These are phyloP conservation scores for Sequoiadendron giganteum DNA, from an alignment of 75 land plant genomes.

Conservation along the genomic window DNA sequence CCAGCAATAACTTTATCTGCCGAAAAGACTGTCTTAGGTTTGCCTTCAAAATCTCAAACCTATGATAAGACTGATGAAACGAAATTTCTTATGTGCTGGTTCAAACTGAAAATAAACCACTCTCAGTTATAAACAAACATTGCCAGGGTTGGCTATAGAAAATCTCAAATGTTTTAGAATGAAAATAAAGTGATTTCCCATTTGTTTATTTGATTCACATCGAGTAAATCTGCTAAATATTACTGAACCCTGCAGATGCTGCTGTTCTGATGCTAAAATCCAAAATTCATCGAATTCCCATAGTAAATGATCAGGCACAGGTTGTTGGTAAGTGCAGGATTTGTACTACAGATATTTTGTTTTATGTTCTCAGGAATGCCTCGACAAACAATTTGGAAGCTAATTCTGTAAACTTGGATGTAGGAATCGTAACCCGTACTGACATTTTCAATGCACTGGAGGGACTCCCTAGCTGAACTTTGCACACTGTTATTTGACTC, in stretches of 20 bases:
- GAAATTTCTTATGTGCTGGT: background rate
- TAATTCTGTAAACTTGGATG: background rate
- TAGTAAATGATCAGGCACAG: conserved; percentile 52
- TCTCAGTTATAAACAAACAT: background rate
- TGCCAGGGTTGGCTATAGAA: background rate
- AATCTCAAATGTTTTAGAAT: background rate
- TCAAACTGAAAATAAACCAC: background rate
- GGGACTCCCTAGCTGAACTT: conserved; percentile 16
- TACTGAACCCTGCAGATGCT: conserved; percentile 43
- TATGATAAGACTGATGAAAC: background rate
- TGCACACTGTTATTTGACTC: background rate
- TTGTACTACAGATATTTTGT: background rate
- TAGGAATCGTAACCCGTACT: conserved; percentile 80
- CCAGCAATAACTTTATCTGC: conserved; percentile 66
- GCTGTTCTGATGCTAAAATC: conserved; percentile 64
- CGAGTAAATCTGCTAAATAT: background rate
- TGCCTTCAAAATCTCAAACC: conserved; percentile 1
- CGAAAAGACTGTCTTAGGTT: conserved; percentile 71
- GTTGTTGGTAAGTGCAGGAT: conserved; percentile 51
- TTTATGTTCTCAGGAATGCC: background rate
- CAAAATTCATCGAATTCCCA: conserved; percentile 71
- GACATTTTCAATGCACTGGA: conserved; percentile 74
- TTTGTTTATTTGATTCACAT: background rate
- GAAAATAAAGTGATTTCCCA: background rate
- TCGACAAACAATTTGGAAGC: background rate